A percentile compares a stretch with the other conserved stretches of the same genome.
phyloP scores from a whole-genome alignment of 148 eudicot species.

The Selenicereus undatus region DNA sequence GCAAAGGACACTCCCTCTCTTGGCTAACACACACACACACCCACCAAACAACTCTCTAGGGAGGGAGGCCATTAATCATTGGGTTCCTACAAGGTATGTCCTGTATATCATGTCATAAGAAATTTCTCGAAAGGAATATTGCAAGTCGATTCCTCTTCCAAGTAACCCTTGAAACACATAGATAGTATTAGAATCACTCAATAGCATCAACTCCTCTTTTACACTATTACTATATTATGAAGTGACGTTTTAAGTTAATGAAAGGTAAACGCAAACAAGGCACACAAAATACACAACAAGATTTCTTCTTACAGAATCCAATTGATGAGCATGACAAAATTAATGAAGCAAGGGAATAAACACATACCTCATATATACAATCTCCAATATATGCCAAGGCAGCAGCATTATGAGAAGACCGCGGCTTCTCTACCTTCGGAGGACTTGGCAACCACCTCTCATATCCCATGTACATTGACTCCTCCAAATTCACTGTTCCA shows the following conservation, averaged over 20 bases:
- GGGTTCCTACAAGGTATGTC: background rate
- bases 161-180: background rate
- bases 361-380: slow-evolving; percentile 68
- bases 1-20: background rate
- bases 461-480: slow-evolving; percentile 52
- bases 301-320: background rate
- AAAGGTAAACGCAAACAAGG: background rate
- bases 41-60: background rate
- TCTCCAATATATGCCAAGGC: slow-evolving; percentile 84
- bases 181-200: background rate
- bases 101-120: background rate
- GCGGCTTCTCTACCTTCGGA: slow-evolving; percentile 79
- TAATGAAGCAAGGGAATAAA: background rate
- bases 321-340: background rate
- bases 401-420: slow-evolving; percentile 75
- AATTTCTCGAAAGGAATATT: background rate
- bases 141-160: background rate
- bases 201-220: background rate
- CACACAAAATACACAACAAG: background rate
- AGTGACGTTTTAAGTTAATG: background rate
- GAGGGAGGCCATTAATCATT: background rate
- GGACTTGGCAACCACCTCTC: slow-evolving; percentile 78
- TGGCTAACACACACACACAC: background rate
- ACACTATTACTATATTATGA: background rate
- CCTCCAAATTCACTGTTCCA: slow-evolving; percentile 33